These are phyloP conservation scores for Silene vulgaris DNA, from an alignment of 179 eudicot species.

Conservation along the genomic window DNA sequence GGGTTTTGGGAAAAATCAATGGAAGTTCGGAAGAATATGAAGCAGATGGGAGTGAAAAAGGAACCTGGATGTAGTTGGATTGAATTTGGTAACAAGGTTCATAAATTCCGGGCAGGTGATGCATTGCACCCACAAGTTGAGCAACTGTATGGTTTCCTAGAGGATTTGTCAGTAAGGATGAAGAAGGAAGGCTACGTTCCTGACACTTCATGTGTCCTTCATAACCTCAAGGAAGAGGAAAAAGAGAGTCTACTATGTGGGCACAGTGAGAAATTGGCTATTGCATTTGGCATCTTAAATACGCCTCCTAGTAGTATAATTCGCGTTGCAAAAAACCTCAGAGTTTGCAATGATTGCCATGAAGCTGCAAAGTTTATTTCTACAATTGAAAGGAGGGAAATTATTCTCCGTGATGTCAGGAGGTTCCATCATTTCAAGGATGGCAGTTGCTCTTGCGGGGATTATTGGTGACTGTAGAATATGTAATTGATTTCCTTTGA, in stretches of 20 bases:
- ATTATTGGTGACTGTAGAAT: constrained; percentile 36
- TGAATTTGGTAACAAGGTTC: constrained; percentile 49
- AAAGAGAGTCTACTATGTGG: constrained; percentile 45
- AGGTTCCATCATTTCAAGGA: constrained; percentile 52
- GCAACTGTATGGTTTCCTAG: constrained; percentile 36
- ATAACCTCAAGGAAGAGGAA: constrained; percentile 37
- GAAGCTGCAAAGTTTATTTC: constrained; percentile 41
- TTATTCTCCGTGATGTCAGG: constrained; percentile 44
- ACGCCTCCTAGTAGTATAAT: constrained; percentile 36
- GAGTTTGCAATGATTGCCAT: constrained; percentile 50
- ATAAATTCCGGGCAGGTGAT: constrained; percentile 53
- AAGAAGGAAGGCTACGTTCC: constrained; percentile 49
- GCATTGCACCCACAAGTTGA: constrained; percentile 39
- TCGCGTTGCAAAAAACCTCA: constrained; percentile 45
- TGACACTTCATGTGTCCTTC: constrained; percentile 48
- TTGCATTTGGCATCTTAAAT: constrained; percentile 44
- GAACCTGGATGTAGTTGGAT: constrained; percentile 66
- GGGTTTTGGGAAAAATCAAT: constrained; percentile 53
- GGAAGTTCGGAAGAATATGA: constrained; percentile 44
- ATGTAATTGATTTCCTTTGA: neutral
- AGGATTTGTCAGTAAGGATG: constrained; percentile 40
- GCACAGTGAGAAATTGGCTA: constrained; percentile 48
- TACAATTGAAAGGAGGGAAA: constrained; percentile 39
- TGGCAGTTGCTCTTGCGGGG: constrained; percentile 44
- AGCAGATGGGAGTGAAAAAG: constrained; percentile 44